Evolutionary conservation across 306 rosid genomes (phyloP), one percentile per base, ranked within the genome.

Genomic region (Lithocarpus polystachyus): DNA sequence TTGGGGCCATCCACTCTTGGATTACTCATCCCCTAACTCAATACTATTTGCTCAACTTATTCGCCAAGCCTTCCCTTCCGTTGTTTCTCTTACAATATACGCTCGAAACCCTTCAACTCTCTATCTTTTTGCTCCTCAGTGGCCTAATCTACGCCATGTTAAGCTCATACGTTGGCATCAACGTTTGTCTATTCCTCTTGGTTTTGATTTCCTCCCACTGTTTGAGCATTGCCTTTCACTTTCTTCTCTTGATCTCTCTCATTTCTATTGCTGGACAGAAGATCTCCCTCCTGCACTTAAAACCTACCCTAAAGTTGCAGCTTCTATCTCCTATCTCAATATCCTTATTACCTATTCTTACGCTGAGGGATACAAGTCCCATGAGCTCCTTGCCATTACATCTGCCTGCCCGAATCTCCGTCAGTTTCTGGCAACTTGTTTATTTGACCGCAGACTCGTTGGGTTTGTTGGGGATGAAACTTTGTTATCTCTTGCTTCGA

Each of bases 201-300:
- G 53, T 14, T 31, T 26, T 11, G 77, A 73, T 31, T 73, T 73
- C 43, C n/a, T 73, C 52, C 53, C 54, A 28, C 29, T 73, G 52
- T 24, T 54, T 31, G 48, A 73, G 77, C 67, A 73, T 29, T 54
- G 77, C 28, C 29, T 0, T 55, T 73, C 48, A 8, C 65, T 73
- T n/a, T 73, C 77, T 20, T 73, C 77, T 18, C 77, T 73, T 29
- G 77, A 54, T 59, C 77, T 73, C 51, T 73, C 68, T 17, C 65
- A 56, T 11, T 73, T 73, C 77, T 73, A 55, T 56, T 55, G 18
- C 77, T 73, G 67, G 67, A n/a, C 77, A 17, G 77, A 73, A 73
- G 77, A 73, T 73, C 77, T 73, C 9, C 77, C 67, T 15, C 68
- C 33, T 2, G 68, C 65, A 2, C 67, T 73, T 3, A 18, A 31